Percentiles rank a stretch among this genome's conserved stretches.
Conservation (phyloP, 176 grass and related monocot genomes). For the Miscanthus lutarioriparius region DNA sequence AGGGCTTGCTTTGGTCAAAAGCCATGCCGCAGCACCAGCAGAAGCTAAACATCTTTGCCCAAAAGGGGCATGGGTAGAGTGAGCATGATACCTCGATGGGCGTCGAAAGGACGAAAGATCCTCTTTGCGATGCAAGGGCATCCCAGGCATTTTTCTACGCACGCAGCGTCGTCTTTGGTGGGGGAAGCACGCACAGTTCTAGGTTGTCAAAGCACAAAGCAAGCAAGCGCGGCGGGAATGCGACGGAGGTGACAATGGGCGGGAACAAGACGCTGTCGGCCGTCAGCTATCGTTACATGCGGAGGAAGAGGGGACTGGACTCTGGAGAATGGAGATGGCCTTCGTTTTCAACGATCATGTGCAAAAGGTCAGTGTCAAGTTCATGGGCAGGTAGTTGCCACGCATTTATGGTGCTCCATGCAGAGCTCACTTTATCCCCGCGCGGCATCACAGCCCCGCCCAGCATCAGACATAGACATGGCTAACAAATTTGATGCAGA, state of each 20-base stretch:
- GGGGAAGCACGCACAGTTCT: background rate
- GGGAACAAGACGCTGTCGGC: background rate
- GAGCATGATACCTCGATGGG: slow-evolving; percentile 20
- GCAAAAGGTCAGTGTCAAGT: background rate
- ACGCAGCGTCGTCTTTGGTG: background rate
- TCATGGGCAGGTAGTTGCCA: background rate
- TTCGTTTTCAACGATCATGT: background rate
- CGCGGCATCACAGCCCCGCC: background rate
- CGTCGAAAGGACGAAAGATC: slow-evolving; percentile 41
- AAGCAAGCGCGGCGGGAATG: background rate
- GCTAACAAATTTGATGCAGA: background rate
- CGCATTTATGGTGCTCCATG: background rate
- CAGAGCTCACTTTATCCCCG: background rate
- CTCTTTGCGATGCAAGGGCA: slow-evolving; percentile 34
- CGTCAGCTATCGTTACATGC: too few relatives aligned
- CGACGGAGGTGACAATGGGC: background rate
- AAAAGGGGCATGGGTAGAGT: background rate
- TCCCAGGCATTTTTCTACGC: background rate
- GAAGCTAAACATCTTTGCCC: slow-evolving; percentile 41
- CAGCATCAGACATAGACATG: background rate
- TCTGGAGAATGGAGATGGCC: background rate
- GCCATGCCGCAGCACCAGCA: background rate
- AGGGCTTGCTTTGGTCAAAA: slow-evolving; percentile 51
- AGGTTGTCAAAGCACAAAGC: background rate
- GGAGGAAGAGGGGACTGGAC: background rate